phyloP scores from a whole-genome alignment of 2,329 filamentous ascomycete species.

The Colletotrichum sp. region DNA sequence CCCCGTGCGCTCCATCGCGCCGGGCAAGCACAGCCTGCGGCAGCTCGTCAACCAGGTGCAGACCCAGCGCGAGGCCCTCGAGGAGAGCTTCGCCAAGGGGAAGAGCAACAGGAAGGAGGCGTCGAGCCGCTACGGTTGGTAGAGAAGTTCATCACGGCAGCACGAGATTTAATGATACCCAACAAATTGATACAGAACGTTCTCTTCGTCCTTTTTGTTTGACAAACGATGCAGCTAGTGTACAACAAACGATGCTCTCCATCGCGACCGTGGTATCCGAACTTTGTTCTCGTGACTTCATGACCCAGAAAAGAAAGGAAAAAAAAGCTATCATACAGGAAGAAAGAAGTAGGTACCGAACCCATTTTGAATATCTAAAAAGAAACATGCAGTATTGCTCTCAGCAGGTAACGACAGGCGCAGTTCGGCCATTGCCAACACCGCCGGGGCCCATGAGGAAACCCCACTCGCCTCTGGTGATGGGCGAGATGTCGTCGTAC shows the following conservation, averaged over 20 bases:
- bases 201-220: not conserved
- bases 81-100: conserved; percentile 88
- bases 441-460: conserved; percentile 59
- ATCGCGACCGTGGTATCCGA: not conserved
- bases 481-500: conserved; percentile 67
- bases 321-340: conserved; percentile 10
- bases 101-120: conserved; percentile 82
- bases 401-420: conserved; percentile 58
- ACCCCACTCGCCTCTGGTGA: conserved; percentile 67
- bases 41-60: conserved; percentile 86
- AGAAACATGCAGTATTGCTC: not conserved
- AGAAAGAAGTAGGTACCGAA: not conserved
- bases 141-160: conserved; percentile 15
- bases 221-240: conserved; percentile 1
- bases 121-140: conserved; percentile 84
- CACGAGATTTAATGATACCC: conserved; percentile 11
- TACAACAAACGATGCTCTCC: conserved; percentile 3
- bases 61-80: conserved; percentile 83
- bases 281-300: conserved; percentile 3
- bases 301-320: not conserved
- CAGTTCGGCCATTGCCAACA: conserved; percentile 48
- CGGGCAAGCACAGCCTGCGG: conserved; percentile 87
- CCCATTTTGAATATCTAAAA: not conserved
- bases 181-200: not conserved
- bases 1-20: conserved; percentile 80